Percentiles rank a stretch among this genome's conserved stretches.
phyloP scores from a whole-genome alignment of 2,329 filamentous ascomycete species.

The Colletotrichum sp. region DNA sequence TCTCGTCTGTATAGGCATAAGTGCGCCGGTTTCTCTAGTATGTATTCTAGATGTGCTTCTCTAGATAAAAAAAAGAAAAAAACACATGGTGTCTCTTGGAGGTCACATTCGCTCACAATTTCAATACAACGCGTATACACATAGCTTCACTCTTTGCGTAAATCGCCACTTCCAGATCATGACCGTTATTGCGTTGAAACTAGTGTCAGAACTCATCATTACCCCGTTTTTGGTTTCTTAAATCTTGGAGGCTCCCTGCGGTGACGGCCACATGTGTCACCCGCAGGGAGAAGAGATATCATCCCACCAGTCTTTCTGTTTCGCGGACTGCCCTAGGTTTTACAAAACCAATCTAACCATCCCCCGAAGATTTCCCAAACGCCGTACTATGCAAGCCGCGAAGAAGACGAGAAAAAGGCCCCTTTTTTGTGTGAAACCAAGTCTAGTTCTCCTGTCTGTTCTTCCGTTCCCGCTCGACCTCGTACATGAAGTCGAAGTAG shows the following conservation, averaged over 20 bases:
- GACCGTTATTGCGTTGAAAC: neutral
- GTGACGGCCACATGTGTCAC: neutral
- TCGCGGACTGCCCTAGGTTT: constrained; percentile 24
- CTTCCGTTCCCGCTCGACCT: constrained; percentile 87
- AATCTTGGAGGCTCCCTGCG: constrained; percentile 2
- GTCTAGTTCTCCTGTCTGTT: constrained; percentile 39
- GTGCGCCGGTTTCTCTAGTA: neutral
- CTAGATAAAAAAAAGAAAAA: neutral
- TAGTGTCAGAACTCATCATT: constrained; percentile 19
- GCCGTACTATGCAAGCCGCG: constrained; percentile 49
- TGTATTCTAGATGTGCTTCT: neutral
- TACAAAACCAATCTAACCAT: constrained; percentile 24
- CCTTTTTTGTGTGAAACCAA: constrained; percentile 5
- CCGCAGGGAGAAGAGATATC: constrained; percentile 4
- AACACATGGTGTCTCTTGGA: neutral
- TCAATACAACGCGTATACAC: neutral
- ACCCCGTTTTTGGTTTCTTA: constrained; percentile 12
- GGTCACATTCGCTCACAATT: neutral
- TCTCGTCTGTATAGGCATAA: neutral
- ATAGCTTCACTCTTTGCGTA: neutral
- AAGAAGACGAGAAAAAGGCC: constrained; percentile 24
- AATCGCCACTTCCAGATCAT: neutral
- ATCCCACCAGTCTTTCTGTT: constrained; percentile 14
- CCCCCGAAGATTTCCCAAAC: constrained; percentile 34
- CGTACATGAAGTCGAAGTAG: constrained; percentile 98